A percentile compares a stretch with the other conserved stretches of the same genome.
Evolutionary conservation across 495 filamentous ascomycete genomes (phyloP).

Genomic region (Apodospora peruviana): DNA sequence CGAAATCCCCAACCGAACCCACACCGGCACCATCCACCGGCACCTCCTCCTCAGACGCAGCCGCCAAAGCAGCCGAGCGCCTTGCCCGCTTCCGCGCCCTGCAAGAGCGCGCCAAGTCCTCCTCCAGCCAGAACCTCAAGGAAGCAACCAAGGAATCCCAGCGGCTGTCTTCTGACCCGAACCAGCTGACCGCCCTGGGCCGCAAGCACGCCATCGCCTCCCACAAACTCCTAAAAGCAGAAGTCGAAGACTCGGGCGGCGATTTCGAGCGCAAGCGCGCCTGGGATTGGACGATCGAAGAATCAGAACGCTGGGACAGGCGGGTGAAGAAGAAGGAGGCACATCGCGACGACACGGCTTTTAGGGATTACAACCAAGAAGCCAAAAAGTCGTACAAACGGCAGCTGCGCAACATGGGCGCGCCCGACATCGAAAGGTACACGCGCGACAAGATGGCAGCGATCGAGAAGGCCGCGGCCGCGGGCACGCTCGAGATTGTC

Average conservation of each 20-base stretch:
- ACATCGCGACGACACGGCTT: conserved; percentile 79
- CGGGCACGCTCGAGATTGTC: conserved; percentile 80
- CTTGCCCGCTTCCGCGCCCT: conserved; percentile 76
- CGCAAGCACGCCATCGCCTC: conserved; percentile 81
- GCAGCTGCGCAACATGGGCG: conserved; percentile 67
- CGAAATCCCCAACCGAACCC: conserved; percentile 5
- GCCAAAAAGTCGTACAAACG: conserved; percentile 90
- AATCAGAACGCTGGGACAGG: conserved; percentile 89
- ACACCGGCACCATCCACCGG: conserved; percentile 1
- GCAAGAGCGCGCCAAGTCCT: conserved; percentile 75
- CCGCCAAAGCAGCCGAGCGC: conserved; percentile 50
- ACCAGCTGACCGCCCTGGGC: conserved; percentile 61
- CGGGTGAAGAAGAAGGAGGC: conserved; percentile 78
- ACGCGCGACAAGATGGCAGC: conserved; percentile 78
- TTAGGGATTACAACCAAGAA: conserved; percentile 83
- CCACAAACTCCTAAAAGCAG: conserved; percentile 90
- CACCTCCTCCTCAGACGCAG: conserved; percentile 23
- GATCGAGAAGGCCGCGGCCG: conserved; percentile 73
- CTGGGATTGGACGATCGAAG: conserved; percentile 97
- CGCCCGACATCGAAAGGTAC: conserved; percentile 70
- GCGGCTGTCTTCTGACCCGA: conserved; percentile 70
- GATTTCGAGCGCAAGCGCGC: conserved; percentile 97
- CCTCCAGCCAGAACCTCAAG: conserved; percentile 70
- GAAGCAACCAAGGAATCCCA: conserved; percentile 80
- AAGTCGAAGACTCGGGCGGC: conserved; percentile 74